Percentiles rank a stretch among this genome's conserved stretches.
Conservation (phyloP, 2,329 filamentous ascomycete species). For the Ophiostoma sp. region DNA sequence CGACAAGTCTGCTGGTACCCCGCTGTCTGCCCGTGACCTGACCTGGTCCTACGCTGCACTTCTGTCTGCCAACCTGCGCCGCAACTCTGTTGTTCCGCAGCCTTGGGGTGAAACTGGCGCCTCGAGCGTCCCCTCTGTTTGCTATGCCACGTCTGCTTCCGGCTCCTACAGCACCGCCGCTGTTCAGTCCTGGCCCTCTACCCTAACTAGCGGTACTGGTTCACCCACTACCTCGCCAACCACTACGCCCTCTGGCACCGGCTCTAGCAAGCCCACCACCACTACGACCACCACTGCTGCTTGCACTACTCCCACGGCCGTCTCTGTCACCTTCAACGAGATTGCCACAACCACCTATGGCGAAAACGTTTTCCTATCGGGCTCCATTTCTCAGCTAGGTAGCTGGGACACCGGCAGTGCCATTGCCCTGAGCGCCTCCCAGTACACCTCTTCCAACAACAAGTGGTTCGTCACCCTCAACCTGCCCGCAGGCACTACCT, state of each 20-base stretch:
- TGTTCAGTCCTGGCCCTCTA: constrained; percentile 6
- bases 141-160: constrained; percentile 47
- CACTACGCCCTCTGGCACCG: background rate
- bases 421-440: constrained; percentile 56
- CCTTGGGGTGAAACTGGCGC: constrained; percentile 44
- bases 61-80: constrained; percentile 61
- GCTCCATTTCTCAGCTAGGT: constrained; percentile 60
- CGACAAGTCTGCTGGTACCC: constrained; percentile 50
- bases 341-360: constrained; percentile 58
- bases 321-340: constrained; percentile 61
- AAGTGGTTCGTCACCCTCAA: constrained; percentile 61
- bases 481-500: constrained; percentile 54
- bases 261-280: background rate
- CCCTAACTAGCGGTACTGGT: constrained; percentile 45
- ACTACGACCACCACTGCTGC: constrained; percentile 13
- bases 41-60: constrained; percentile 76
- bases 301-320: constrained; percentile 50
- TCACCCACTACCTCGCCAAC: constrained; percentile 21
- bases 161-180: constrained; percentile 52
- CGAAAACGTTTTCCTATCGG: constrained; percentile 65
- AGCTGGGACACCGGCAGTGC: constrained; percentile 60
- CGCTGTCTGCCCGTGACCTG: constrained; percentile 64
- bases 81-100: constrained; percentile 57
- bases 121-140: constrained; percentile 47
- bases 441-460: constrained; percentile 60